These are phyloP conservation scores for Xerocomus potaroensis DNA, from an alignment of 768 basidiomycete species.

Conservation along the genomic window DNA sequence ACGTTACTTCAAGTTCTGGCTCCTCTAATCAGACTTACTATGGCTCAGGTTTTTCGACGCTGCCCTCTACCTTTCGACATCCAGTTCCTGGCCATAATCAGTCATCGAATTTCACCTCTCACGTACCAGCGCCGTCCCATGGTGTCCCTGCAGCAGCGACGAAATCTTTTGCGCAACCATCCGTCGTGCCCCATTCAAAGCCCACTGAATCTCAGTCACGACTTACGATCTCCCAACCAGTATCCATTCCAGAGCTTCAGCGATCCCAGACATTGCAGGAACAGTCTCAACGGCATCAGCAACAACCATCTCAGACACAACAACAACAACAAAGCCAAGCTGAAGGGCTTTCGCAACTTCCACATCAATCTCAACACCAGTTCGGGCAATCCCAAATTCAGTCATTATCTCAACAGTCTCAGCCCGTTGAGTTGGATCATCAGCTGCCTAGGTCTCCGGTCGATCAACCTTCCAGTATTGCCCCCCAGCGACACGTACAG, in stretches of 20 bases:
- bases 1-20: not conserved
- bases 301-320: not conserved
- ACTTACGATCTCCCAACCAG: not conserved
- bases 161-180: not conserved
- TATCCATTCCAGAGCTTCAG: not conserved
- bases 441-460: constrained; percentile 2
- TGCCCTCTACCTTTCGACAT: not conserved
- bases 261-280: not conserved
- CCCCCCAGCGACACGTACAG: constrained; percentile 2
- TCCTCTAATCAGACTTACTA: not conserved
- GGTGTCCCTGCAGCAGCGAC: not conserved
- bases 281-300: constrained; percentile 1
- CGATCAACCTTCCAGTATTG: not conserved
- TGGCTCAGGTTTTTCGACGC: not conserved
- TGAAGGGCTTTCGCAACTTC: not conserved
- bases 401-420: not conserved
- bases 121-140: constrained; percentile 5
- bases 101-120: constrained; percentile 1
- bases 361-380: not conserved
- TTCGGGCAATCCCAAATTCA: too few relatives aligned
- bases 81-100: constrained; percentile 1
- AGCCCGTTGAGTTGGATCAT: not conserved
- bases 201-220: constrained; percentile 2
- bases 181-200: not conserved
- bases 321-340: not conserved